These are phyloP conservation scores for Dactylellina haptotyla DNA, from an alignment of 2,329 filamentous ascomycete genomes.

Conservation along the genomic window DNA sequence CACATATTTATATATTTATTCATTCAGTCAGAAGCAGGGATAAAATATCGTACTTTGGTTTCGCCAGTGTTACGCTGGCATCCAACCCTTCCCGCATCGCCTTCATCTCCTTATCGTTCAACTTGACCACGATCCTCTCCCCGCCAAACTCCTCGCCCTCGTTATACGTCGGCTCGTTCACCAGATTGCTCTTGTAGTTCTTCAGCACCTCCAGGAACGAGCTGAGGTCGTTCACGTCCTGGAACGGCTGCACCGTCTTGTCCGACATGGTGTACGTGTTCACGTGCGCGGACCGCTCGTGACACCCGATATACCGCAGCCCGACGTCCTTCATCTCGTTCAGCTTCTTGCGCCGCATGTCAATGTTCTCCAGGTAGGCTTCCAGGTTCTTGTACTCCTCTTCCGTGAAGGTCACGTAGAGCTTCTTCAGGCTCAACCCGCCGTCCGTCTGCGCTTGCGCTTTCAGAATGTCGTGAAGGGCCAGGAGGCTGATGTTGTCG, in stretches of 20 bases:
- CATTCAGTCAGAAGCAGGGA: neutral
- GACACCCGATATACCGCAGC: slow-evolving; percentile 42
- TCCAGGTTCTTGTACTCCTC: slow-evolving; percentile 52
- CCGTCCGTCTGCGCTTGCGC: slow-evolving; percentile 11
- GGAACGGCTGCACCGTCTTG: slow-evolving; percentile 51
- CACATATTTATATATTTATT: neutral
- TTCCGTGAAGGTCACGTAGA: slow-evolving; percentile 49
- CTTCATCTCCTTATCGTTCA: slow-evolving; percentile 53
- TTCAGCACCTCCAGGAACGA: slow-evolving; percentile 46
- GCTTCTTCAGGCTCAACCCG: slow-evolving; percentile 32
- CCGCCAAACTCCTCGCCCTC: slow-evolving; percentile 50
- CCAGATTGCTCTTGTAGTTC: slow-evolving; percentile 44
- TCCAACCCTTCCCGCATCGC: slow-evolving; percentile 47
- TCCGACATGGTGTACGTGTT: slow-evolving; percentile 53
- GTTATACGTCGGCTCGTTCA: slow-evolving; percentile 28
- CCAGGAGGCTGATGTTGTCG: slow-evolving; percentile 31
- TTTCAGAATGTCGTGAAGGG: slow-evolving; percentile 37
- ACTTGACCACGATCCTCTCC: slow-evolving; percentile 33
- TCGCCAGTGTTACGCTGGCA: slow-evolving; percentile 43
- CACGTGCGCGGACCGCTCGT: slow-evolving; percentile 46
- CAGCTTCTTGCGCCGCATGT: slow-evolving; percentile 42
- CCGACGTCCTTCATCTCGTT: slow-evolving; percentile 51
- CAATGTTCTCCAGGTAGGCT: slow-evolving; percentile 47
- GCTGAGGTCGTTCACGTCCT: slow-evolving; percentile 47
- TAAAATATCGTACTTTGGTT: slow-evolving; percentile 40